Evolutionary conservation across 352 stramenopile genomes (phyloP), one percentile per base, ranked within the genome.

Genomic region (Phytophthora brassicae): DNA sequence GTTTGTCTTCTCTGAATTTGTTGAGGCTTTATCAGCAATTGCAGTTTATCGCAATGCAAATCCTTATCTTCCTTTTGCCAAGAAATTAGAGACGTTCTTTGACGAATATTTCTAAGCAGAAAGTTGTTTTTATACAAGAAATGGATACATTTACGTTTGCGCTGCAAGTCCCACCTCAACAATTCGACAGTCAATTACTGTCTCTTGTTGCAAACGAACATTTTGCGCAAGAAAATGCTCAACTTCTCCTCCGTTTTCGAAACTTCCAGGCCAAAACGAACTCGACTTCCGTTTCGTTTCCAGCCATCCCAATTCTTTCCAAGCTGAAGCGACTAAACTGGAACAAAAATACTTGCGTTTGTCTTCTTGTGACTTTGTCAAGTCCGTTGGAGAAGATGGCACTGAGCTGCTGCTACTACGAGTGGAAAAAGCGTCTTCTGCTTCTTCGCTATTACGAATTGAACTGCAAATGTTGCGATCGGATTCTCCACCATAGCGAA

Each of bases 321-420:
- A 78, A 11, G 84, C 78, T n/a, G 84, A 81, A 5, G 86, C 86
- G 12, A 82, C 86, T 9, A 95, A 71, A 33, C 84, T 91, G 13
- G 86, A 95, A 52, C 86, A 95, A 72, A 95, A 93, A 51, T 92
- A 95, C 66, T 93, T 93, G 38, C 77, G 80, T 58, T 88, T 86
- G 22, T 50, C 56, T 20, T 39, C 46, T 24, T 68, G 35, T 11
- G 48, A 52, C 39, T 64, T 50, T 19, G 50, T 56, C 1, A 35
- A 33, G 41, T 72, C 35, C 8, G 6, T 24, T 20, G 54, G 46
- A 51, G 56, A 63, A 13, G 65, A 61, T 22, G 55, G 43, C 24
- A 55, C 61, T 6, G 70, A 75, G 35, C 45, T 66, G 41, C 45
- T 74, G 42, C 49, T 76, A 7, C 59, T 52, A 28, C 33, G 58